These are phyloP conservation scores for Phyllosticta citriasiana DNA, from an alignment of 2,329 filamentous ascomycete species.

Conservation along the genomic window DNA sequence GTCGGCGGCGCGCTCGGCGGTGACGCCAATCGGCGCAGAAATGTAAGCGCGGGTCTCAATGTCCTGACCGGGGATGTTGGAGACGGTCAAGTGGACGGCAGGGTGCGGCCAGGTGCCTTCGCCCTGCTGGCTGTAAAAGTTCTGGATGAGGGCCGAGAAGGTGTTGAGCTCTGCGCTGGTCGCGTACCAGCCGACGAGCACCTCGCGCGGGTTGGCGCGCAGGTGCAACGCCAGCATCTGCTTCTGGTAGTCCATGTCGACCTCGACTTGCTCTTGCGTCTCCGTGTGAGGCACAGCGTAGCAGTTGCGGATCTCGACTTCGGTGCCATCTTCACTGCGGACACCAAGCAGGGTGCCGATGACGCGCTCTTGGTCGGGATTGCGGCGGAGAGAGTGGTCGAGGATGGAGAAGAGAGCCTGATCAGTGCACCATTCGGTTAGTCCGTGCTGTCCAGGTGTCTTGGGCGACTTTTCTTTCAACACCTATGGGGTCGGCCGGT, in stretches of 20 bases:
- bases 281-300: constrained; percentile 98
- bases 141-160: constrained; percentile 97
- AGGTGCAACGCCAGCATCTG: constrained; percentile 95
- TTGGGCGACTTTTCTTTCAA: background rate
- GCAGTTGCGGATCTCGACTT: constrained; percentile 90
- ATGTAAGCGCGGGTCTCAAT: constrained; percentile 93
- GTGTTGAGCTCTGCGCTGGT: constrained; percentile 95
- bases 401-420: constrained; percentile 57
- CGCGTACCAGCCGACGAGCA: constrained; percentile 96
- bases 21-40: constrained; percentile 87
- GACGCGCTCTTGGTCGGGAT: constrained; percentile 85
- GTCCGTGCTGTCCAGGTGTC: background rate
- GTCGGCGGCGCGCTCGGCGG: constrained; percentile 86
- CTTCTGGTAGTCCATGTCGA: constrained; percentile 99
- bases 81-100: constrained; percentile 93
- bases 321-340: constrained; percentile 90
- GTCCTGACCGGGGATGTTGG: constrained; percentile 76
- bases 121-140: constrained; percentile 96
- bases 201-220: constrained; percentile 86
- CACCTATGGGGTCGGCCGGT: background rate
- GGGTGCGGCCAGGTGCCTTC: constrained; percentile 96
- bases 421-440: background rate
- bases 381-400: constrained; percentile 89
- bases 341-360: constrained; percentile 92
- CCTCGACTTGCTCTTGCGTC: constrained; percentile 96